A percentile compares a stretch with the other conserved stretches of the same genome.
Conservation (phyloP, 257 asterid genomes). For the Marsdenia floribunda region DNA sequence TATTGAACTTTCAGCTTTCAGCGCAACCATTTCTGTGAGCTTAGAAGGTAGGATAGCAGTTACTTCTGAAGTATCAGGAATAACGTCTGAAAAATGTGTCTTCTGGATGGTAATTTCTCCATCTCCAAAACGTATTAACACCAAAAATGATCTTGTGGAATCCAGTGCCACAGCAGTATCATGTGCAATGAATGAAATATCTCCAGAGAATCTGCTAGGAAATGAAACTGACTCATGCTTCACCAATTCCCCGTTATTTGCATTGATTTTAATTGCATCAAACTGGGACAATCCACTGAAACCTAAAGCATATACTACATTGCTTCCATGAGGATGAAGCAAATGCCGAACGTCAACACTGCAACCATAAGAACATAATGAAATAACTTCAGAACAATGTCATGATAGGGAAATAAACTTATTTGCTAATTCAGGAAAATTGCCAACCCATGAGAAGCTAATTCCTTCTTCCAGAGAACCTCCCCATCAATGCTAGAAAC, state of each 20-base stretch:
- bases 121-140: constrained; percentile 47
- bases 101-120: constrained; percentile 62
- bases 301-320: constrained; percentile 60
- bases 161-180: constrained; percentile 66
- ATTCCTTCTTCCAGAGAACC: constrained; percentile 78
- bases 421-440: constrained; percentile 5
- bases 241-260: constrained; percentile 63
- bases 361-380: constrained; percentile 28
- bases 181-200: constrained; percentile 54
- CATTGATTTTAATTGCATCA: constrained; percentile 54
- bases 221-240: constrained; percentile 44
- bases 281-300: constrained; percentile 46
- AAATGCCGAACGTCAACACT: constrained; percentile 61
- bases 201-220: constrained; percentile 79
- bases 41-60: constrained; percentile 63
- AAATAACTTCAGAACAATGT: neutral
- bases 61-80: constrained; percentile 45
- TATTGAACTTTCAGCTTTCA: constrained; percentile 36
- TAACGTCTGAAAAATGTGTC: constrained; percentile 52
- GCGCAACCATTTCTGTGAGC: constrained; percentile 53
- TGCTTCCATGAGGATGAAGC: constrained; percentile 66
- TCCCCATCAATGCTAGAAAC: constrained; percentile 85
- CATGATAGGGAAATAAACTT: neutral
- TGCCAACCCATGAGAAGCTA: constrained; percentile 71
- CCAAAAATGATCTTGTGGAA: constrained; percentile 62